Conservation (phyloP, 164 flowering plant genomes). For the Saururus chinensis region DNA sequence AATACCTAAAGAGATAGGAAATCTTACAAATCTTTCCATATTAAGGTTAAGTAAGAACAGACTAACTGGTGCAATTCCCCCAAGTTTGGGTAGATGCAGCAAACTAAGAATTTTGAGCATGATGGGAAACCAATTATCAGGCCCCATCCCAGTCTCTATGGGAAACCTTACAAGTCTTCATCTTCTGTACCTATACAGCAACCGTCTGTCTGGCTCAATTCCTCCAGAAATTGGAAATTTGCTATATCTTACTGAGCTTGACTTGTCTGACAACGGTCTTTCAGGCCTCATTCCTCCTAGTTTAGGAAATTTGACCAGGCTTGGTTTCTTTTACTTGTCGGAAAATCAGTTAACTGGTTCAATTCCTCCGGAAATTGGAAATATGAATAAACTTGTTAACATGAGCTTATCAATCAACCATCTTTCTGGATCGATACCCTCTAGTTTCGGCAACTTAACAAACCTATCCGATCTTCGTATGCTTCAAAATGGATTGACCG, state of each 20-base stretch:
- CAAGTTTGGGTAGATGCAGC: slow-evolving; percentile 17
- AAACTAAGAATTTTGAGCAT: no score
- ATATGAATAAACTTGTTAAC: slow-evolving; percentile 2
- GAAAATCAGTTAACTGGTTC: slow-evolving; percentile 13
- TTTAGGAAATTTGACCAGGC: no score
- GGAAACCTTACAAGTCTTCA: slow-evolving; percentile 11
- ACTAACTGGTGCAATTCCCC: slow-evolving; percentile 12
- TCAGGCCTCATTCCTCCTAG: no score
- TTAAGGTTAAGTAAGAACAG: slow-evolving; percentile 12
- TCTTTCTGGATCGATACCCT: no score
- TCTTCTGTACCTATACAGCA: slow-evolving; percentile 10
- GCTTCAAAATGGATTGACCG: no score
- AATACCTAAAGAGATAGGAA: slow-evolving; percentile 17
- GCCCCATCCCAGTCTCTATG: slow-evolving; percentile 18
- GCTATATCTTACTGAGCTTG: slow-evolving; percentile 5
- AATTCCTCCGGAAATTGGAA: slow-evolving; percentile 16
- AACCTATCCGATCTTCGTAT: no score
- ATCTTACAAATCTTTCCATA: slow-evolving; percentile 7
- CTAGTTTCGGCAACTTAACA: no score
- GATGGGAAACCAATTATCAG: no score
- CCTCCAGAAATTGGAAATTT: slow-evolving; percentile 15
- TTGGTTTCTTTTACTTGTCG: neutral
- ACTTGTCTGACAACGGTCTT: neutral
- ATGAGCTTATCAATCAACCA: neutral
- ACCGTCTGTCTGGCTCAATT: slow-evolving; percentile 14